Base-by-base conservation (phyloP, 768 basidiomycete species). In the Fomitopsis pulvina region DNA sequence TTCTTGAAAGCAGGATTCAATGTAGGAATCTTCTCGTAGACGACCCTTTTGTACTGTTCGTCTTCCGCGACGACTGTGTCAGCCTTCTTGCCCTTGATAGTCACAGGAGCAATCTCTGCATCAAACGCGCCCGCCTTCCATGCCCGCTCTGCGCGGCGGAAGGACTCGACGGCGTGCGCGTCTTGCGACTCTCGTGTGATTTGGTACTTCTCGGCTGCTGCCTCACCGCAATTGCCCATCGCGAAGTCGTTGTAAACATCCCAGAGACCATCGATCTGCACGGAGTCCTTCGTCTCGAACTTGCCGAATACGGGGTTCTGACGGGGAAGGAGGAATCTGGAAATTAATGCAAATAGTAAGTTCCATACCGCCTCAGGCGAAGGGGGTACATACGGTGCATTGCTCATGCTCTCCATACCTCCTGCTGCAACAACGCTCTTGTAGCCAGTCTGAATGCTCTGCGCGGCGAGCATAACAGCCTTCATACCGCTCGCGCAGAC, bases 361-460 rank as follows among this genome's bases (percentile, higher is more conserved):
- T 26, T 28, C 49, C 47, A 41, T 28, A 53, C 32, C 29, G 45
- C 5, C 43, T 32, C 27, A 27, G 14, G 27, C 20, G 16, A 38
- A 48, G 6, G 32, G 37, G 44, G 44, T 4, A 81, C 95, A 63
- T 64, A 97, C 93, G 96, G 96, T 44, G 93, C 92, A 60, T 97
- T 89, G 66, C 90, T 94, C 96, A 99, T 99, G 73, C 90, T 93
- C 74, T 99, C 96, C 92, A 92, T 96, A 53, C 96, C 96, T 58
- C 96, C 96, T 50, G 94, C 94, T 22, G 83, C 91, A 58, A 96
- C 87, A 44, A 96, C 79, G 34, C 70, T 81, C 52, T 87, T 83
- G 64, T 95, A 83, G 45, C 96, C 96, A 21, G 84, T 76, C 66
- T 84, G 78, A 61, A 99, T 92, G 60, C 78, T 81, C 73, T 98